Base-by-base conservation (phyloP, 441 rosid species). In the Euphorbia corollata region DNA sequence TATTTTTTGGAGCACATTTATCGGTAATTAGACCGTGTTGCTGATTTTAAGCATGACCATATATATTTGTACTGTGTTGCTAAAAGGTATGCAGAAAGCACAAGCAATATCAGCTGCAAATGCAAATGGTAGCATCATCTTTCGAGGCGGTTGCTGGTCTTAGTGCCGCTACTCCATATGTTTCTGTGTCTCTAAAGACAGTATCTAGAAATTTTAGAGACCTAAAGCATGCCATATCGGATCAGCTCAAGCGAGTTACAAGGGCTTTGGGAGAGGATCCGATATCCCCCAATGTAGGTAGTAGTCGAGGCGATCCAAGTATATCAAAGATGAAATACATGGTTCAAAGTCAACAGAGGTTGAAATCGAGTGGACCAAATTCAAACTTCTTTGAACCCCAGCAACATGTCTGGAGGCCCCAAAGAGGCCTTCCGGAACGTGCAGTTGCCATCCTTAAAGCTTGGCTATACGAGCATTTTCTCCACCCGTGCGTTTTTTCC, bases 351-450 rank as follows among this genome's bases (percentile, higher is more conserved):
- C 73, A 72, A 24, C 77, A 68, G 22, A 80, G 72, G 73, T 71
- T 73, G 27, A 79, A 75, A 63, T 72, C 68, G 19, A 63, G 77
- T 41, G 82, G 78, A 69, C 73, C 68, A 43, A 71, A 68, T 61
- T 67, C 54, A 78, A 77, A 77, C 36, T 75, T 67, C 71, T 80
- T 67, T 63, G 86, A 80, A 68, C 78, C 83, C 68, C 83, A 83
- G 43, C 84, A 79, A 45, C 80, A 82, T 20, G 70, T 77, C 63
- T 86, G 87, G 87, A 75, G 89, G 70, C 89, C 88, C 63, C 89
- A 86, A 61, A 68, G 94, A 70, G 89, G 89, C 27, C 84, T 86
- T 32, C 88, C 91, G 2, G 94, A 86, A 72, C 86, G 83, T n/a
- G 68, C 91, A 0, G 87, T 86, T 12, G 81, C 86, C 0, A 69